Evolutionary conservation across 2,329 filamentous ascomycete species (phyloP), one percentile per base, ranked within the genome.

Genomic region (Cryphonectria naterciae): DNA sequence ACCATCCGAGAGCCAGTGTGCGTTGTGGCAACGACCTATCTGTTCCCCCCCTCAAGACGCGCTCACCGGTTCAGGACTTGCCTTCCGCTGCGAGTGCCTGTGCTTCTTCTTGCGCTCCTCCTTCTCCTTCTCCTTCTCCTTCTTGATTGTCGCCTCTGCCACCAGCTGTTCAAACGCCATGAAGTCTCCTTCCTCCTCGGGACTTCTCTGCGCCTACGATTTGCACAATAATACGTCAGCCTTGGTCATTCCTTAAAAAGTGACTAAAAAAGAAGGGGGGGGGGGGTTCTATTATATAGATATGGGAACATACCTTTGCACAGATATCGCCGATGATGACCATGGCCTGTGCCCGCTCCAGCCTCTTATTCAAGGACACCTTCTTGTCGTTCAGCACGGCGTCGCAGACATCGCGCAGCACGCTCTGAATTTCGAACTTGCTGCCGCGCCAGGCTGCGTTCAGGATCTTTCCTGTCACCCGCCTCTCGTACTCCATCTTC

Each of bases 151-250:
- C 5, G 95, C 95, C 80, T 99, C 96, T 66, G 96, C 95, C 81
- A 99, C 97, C 69, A 99, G 90, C 82, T 98, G 94, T 81, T 99
- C 96, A 76, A 99, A 99, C 22, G 95, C 95, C 89, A 99, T 97
- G 83, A 97, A 98, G 78, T 98, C 96, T 74, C 96, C 95, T 82
- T 99, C 96, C 84, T 99, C 96, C 74, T 99, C 96, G 58, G 95
- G 92, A 68, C 95, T 92, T 73, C 96, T 91, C 80, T 92, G 88
- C 56, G 95, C 93, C 95, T 98, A 75, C 64, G 75, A 64, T 52
- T 70, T 72, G 68, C 73, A 54, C 13, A 4, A 62, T 19, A 35
- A 35, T 70, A 68, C 75, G 52, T 68, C 35, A 76, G 56, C 22
- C 35, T 39, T 32, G 37, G 63, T 32, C 6, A 37, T 22, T 32